These are phyloP conservation scores for Rosa chinensis DNA, from an alignment of 306 rosid genomes.

Conservation along the genomic window DNA sequence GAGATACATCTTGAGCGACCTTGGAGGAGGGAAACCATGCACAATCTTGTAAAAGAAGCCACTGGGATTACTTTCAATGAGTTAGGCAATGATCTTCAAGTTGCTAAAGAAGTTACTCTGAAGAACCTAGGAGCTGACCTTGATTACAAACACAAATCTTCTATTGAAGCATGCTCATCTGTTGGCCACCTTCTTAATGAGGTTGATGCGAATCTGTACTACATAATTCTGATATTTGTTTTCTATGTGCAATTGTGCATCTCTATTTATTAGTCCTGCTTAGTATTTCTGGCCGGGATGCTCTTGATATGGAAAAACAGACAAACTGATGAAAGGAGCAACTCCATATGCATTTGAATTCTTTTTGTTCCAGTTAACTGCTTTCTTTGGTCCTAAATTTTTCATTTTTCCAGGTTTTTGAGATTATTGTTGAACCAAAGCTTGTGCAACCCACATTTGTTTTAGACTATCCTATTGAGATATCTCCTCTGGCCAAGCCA, in stretches of 20 bases:
- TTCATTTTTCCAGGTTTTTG: constrained; percentile 66
- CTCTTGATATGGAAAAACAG: constrained; percentile 2
- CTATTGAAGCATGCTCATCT: constrained; percentile 72
- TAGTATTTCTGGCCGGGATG: constrained; percentile 5
- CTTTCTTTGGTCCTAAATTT: constrained; percentile 26
- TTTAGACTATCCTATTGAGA: constrained; percentile 91
- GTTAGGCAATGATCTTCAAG: constrained; percentile 60
- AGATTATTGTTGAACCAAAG: constrained; percentile 80
- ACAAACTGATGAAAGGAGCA: constrained; percentile 1
- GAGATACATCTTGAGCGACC: constrained; percentile 86
- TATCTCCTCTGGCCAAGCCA: constrained; percentile 97
- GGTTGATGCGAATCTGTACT: constrained; percentile 50
- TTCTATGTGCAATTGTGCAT: neutral
- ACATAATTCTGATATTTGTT: neutral
- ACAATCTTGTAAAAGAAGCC: constrained; percentile 87
- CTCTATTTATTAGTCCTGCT: neutral
- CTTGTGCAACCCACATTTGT: constrained; percentile 98
- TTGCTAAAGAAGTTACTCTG: constrained; percentile 64
- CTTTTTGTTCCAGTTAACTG: constrained; percentile 18
- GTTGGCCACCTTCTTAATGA: constrained; percentile 80
- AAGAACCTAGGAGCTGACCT: constrained; percentile 53
- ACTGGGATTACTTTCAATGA: constrained; percentile 69
- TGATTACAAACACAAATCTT: constrained; percentile 66
- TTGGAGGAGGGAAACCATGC: constrained; percentile 98
- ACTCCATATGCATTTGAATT: constrained; percentile 10